Evolutionary conservation across 371 early-diverging fungal genomes (phyloP), one percentile per base, ranked within the genome.

Genomic region (Blakeslea trispora): DNA sequence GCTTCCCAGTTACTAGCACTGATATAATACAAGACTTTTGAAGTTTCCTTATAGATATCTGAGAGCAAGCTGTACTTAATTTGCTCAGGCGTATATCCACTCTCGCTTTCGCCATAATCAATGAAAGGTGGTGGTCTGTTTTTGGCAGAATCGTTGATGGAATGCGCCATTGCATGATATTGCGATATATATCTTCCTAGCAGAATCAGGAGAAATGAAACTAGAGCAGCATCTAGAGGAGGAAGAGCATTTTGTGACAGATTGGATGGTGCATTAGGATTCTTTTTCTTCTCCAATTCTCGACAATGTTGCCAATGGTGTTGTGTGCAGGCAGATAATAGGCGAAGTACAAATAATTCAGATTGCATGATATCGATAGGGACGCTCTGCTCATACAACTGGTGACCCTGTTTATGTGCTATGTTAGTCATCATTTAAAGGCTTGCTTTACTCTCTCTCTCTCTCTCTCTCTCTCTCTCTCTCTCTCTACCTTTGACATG

Each of bases 1-100:
- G 86, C 79, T 35, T 74, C 59, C 94, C 94, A 94, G 68, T 92
- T 92, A 44, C 87, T 84, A 5, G 90, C 89, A 50, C 89, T 87
- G 14, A 92, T 79, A 65, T 87, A 91, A 58, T 90, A 88, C 10
- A 94, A 65, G 24, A 94, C 81, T 14, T 84, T 70, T n/a, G 90
- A 88, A 0, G 92, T 88, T 0, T 81, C 72, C 39, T 79, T 81
- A 54, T 84, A 85, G 22, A 86, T 80, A 51, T 84, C 87, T 32
- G 72, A 71, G 9, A 81, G 72, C n/a, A 84, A 48, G 24, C 81
- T 72, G 39, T 55, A 21, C 8, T 68, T 68, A 5, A 65, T 63
- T 24, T 71, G 66, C 19, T 78, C 79, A 14, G 59, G 60, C 2
- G 57, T 60, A 31, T 65, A 65, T 48, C 60, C 60, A 15, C 37